Percentiles rank a stretch among this genome's conserved stretches.
These are phyloP conservation scores for Sugiyamaella chiloensis DNA, from an alignment of 805 yeast species.

Conservation along the genomic window DNA sequence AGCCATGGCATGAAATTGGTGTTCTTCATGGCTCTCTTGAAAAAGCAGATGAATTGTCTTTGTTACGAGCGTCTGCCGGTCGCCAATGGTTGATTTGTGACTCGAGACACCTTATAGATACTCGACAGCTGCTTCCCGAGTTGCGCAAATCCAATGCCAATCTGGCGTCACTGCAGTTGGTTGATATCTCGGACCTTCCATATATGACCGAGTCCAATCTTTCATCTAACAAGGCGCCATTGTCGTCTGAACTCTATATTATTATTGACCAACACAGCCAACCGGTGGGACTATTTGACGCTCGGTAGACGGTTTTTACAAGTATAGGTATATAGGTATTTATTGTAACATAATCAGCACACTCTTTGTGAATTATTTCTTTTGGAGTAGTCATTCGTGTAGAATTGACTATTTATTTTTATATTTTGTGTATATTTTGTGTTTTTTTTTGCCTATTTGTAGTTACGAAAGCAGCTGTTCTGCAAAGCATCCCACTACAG, in stretches of 20 bases:
- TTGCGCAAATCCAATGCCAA: not conserved
- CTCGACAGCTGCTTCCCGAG: not conserved
- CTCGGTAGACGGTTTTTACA: too few species aligned
- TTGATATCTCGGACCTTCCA: not conserved
- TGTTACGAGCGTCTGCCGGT: slow-evolving; percentile 25
- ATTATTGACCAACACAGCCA: not conserved
- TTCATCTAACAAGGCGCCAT: not conserved
- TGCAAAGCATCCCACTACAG: too few species aligned
- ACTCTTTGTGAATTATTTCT: too few species aligned
- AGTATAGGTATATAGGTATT: not conserved
- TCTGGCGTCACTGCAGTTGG: not conserved
- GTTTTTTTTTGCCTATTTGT: too few species aligned
- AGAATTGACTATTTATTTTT: too few species aligned
- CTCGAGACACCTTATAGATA: slow-evolving; percentile 4
- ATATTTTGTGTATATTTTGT: too few species aligned
- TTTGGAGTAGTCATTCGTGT: too few species aligned
- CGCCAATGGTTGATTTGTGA: slow-evolving; percentile 11
- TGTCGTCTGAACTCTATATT: not conserved
- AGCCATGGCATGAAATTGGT: slow-evolving; percentile 19
- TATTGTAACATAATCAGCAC: too few species aligned
- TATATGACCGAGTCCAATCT: not conserved
- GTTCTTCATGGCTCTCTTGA: slow-evolving; percentile 15
- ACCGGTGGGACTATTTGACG: slow-evolving; percentile 4
- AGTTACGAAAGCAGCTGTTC: too few species aligned
- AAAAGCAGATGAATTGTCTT: slow-evolving; percentile 18